Conservation (phyloP, 2,329 filamentous ascomycete genomes). For the Didymella exigua region DNA sequence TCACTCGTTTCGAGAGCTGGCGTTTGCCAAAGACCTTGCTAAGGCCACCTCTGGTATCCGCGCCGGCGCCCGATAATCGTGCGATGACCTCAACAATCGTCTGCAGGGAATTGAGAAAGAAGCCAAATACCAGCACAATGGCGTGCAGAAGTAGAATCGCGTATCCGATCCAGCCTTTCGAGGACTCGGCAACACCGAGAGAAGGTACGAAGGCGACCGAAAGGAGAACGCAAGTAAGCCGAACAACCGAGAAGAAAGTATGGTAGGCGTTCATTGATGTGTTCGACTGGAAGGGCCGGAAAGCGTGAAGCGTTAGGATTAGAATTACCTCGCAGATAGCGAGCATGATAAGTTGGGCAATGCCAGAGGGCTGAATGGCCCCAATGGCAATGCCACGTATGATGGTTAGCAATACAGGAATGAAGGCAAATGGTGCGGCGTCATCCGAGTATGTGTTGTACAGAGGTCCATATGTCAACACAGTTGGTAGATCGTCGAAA, state of each 20-base stretch:
- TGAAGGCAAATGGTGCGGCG: slow-evolving; percentile 84
- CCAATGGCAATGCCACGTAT: slow-evolving; percentile 89
- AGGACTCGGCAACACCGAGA: slow-evolving; percentile 75
- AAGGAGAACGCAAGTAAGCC: slow-evolving; percentile 68
- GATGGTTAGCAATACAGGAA: slow-evolving; percentile 83
- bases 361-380: slow-evolving; percentile 88
- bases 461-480: slow-evolving; percentile 86
- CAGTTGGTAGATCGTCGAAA: slow-evolving; percentile 90
- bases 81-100: slow-evolving; percentile 89
- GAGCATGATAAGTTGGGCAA: slow-evolving; percentile 88
- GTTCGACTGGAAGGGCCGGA: slow-evolving; percentile 85
- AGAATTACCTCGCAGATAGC: slow-evolving; percentile 94
- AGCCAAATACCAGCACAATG: slow-evolving; percentile 84
- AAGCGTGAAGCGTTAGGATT: slow-evolving; percentile 83
- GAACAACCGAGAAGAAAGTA: slow-evolving; percentile 77
- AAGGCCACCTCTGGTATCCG: slow-evolving; percentile 77
- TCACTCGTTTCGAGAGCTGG: slow-evolving; percentile 77
- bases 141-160: slow-evolving; percentile 85
- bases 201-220: slow-evolving; percentile 77
- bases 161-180: slow-evolving; percentile 95
- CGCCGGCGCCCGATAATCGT: slow-evolving; percentile 80
- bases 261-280: slow-evolving; percentile 99
- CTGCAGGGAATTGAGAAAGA: slow-evolving; percentile 89
- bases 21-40: slow-evolving; percentile 88
- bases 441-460: slow-evolving; percentile 98